Percentiles rank a stretch among this genome's conserved stretches.
Conservation (phyloP, 192 early-diverging fungal genomes). For the Spizellomyces punctatus region DNA sequence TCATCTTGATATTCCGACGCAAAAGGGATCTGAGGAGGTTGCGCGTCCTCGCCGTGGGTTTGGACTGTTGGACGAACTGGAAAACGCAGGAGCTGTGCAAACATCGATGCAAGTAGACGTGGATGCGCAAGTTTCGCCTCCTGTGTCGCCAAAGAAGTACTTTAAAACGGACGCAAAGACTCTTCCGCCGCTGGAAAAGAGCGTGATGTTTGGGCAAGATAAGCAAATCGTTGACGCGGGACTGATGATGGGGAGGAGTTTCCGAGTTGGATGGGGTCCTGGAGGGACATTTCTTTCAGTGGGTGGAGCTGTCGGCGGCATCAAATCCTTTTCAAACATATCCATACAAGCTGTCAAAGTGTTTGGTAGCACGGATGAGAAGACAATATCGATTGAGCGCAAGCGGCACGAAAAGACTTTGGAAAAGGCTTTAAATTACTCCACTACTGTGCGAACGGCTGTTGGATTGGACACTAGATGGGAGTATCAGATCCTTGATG, state of each 20-base stretch:
- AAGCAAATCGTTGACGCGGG: slow-evolving; percentile 64
- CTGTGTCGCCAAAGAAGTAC: slow-evolving; percentile 35
- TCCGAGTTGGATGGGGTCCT: slow-evolving; percentile 83
- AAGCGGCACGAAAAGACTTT: slow-evolving; percentile 6
- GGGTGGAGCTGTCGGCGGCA: slow-evolving; percentile 29
- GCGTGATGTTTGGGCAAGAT: slow-evolving; percentile 24
- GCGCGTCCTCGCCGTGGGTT: neutral
- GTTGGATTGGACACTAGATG: neutral
- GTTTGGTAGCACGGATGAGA: slow-evolving; percentile 4
- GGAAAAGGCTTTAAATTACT: slow-evolving; percentile 17
- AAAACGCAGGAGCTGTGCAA: neutral
- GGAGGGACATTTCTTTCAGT: slow-evolving; percentile 68
- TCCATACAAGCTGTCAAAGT: slow-evolving; percentile 9
- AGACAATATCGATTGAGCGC: neutral
- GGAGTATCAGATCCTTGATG: neutral
- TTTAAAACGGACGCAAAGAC: slow-evolving; percentile 1
- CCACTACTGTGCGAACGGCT: slow-evolving; percentile 3
- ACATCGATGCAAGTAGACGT: neutral
- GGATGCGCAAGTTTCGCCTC: no score
- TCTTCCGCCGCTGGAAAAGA: slow-evolving; percentile 11
- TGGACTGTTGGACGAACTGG: neutral
- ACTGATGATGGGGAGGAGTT: slow-evolving; percentile 78
- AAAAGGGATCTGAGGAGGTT: neutral
- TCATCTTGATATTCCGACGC: neutral
- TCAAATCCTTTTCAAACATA: slow-evolving; percentile 20